A percentile compares a stretch with the other conserved stretches of the same genome.
Conservation (phyloP, 176 grass and related monocot genomes). For the Oryza officinalis region DNA sequence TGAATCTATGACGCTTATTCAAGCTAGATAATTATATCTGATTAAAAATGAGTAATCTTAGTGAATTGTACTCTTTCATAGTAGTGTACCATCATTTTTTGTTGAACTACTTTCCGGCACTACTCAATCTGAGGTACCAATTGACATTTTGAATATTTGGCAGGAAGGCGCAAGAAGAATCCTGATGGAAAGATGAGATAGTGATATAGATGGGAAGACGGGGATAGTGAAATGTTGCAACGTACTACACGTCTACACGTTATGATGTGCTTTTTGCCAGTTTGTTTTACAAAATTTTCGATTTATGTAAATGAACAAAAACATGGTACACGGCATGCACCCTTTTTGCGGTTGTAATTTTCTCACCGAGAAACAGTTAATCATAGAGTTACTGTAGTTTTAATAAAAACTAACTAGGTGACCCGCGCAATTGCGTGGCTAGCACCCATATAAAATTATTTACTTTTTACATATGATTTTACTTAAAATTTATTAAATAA, state of each 20-base stretch:
- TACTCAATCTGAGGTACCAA: neutral
- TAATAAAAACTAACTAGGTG: no score
- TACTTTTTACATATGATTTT: no score
- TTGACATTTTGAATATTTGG: neutral
- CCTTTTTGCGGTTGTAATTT: slow-evolving; percentile 2
- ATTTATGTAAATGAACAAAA: slow-evolving; percentile 16
- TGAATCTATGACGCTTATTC: neutral
- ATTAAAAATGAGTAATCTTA: neutral
- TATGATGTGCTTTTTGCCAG: neutral
- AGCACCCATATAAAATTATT: no score
- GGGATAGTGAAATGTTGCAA: neutral
- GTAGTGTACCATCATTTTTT: neutral
- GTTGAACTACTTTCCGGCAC: neutral
- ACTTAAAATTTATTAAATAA: no score
- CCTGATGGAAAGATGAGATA: slow-evolving; percentile 38
- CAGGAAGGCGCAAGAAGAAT: slow-evolving; percentile 63
- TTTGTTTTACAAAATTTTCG: slow-evolving; percentile 6
- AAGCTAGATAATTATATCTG: neutral
- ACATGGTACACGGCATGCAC: neutral
- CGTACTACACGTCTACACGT: neutral
- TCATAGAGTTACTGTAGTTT: neutral
- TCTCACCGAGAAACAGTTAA: neutral
- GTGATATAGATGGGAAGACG: neutral
- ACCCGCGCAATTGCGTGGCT: no score
- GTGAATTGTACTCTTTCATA: neutral